Conservation (phyloP, 768 basidiomycete species). For the Serpula lacrymans region DNA sequence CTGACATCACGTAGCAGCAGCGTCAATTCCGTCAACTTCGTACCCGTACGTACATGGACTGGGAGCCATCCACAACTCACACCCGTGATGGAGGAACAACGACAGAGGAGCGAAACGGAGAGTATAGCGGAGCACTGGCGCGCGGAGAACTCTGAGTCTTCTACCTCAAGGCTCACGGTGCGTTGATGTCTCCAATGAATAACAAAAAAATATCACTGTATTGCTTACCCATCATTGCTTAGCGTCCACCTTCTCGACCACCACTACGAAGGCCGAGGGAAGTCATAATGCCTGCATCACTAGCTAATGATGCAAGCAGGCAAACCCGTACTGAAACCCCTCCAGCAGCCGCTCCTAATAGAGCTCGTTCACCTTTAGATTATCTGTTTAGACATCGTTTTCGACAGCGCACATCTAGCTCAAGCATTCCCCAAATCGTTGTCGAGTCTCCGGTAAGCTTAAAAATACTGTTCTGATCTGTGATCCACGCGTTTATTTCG, state of each 20-base stretch:
- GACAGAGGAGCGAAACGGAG: slow-evolving; percentile 24
- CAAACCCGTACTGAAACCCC: slow-evolving; percentile 11
- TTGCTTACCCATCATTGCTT: no score
- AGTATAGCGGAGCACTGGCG: slow-evolving; percentile 27
- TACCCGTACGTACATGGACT: slow-evolving; percentile 15
- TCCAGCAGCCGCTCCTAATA: slow-evolving; percentile 5
- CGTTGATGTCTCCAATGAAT: no score
- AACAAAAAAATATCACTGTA: no score
- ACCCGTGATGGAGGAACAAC: slow-evolving; percentile 16
- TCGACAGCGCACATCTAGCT: slow-evolving; percentile 31
- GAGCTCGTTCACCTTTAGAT: slow-evolving; percentile 16
- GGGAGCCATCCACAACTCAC: slow-evolving; percentile 20
- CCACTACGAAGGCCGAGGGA: slow-evolving; percentile 25
- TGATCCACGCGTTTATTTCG: slow-evolving; percentile 1
- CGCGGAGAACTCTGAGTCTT: slow-evolving; percentile 14
- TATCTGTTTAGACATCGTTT: slow-evolving; percentile 21
- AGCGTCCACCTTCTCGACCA: no score
- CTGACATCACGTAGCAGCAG: slow-evolving; percentile 20
- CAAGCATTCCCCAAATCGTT: slow-evolving; percentile 39
- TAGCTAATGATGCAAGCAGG: slow-evolving; percentile 16
- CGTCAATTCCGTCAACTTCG: slow-evolving; percentile 10
- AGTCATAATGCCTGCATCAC: slow-evolving; percentile 21
- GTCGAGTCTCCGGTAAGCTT: slow-evolving; percentile 45
- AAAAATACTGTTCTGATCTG: not conserved
- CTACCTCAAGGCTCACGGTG: not conserved